A percentile compares a stretch with the other conserved stretches of the same genome.
phyloP scores from a whole-genome alignment of 2,329 filamentous ascomycete genomes.

The Cladosporium sp. region DNA sequence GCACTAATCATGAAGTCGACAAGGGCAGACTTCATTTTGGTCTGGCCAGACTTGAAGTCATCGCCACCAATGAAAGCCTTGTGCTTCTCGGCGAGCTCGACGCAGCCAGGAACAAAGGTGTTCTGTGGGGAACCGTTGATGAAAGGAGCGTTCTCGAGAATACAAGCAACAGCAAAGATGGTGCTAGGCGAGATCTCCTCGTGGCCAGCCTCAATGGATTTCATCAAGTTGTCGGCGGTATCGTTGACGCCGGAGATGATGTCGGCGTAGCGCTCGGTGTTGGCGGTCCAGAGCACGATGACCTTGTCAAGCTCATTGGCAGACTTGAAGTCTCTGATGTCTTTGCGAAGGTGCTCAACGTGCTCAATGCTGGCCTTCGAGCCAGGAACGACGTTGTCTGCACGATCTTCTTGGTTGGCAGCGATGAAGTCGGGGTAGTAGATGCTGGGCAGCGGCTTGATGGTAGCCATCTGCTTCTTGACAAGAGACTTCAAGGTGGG shows the following conservation, averaged over 20 bases:
- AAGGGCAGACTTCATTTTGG: constrained; percentile 99
- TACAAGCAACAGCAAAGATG: constrained; percentile 91
- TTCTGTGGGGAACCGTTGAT: constrained; percentile 99
- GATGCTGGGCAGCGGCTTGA: constrained; percentile 89
- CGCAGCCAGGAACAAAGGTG: constrained; percentile 92
- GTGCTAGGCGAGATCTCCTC: constrained; percentile 93
- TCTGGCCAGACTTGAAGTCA: constrained; percentile 99
- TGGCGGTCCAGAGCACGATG: constrained; percentile 97
- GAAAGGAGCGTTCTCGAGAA: constrained; percentile 87
- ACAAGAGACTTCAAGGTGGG: constrained; percentile 89
- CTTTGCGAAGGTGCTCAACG: constrained; percentile 87
- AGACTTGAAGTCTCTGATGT: constrained; percentile 92
- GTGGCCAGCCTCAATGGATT: constrained; percentile 82
- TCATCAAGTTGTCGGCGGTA: constrained; percentile 89
- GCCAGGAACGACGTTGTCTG: constrained; percentile 85
- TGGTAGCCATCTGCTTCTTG: constrained; percentile 86
- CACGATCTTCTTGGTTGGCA: constrained; percentile 94
- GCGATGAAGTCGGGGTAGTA: constrained; percentile 99
- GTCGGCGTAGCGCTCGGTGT: constrained; percentile 95
- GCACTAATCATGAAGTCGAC: constrained; percentile 99
- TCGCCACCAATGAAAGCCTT: constrained; percentile 92
- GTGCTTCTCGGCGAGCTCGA: constrained; percentile 85
- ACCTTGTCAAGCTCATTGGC: constrained; percentile 87
- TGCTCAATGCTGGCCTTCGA: constrained; percentile 83
- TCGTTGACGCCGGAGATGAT: constrained; percentile 89